Conservation (phyloP, 768 basidiomycete species). For the Gloeophyllum trabeum region DNA sequence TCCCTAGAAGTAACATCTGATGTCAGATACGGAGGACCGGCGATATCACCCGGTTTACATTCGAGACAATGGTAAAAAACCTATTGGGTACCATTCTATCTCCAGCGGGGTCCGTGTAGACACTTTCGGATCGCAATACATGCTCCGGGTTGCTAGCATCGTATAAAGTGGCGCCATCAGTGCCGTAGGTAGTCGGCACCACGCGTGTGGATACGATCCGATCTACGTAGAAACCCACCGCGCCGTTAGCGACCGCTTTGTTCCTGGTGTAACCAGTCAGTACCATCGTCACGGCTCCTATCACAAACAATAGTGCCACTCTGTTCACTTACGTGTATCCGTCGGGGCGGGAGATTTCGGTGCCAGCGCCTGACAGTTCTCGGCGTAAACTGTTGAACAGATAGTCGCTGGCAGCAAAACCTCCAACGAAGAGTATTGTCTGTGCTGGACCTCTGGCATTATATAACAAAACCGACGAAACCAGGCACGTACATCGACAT, state of each 20-base stretch:
- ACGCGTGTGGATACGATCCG: neutral
- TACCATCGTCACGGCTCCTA: too few relatives aligned
- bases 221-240: neutral
- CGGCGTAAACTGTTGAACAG: neutral
- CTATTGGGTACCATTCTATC: too few relatives aligned
- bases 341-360: neutral
- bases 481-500: neutral
- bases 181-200: neutral
- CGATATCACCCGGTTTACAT: too few relatives aligned
- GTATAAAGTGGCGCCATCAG: neutral
- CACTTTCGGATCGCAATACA: neutral
- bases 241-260: slow-evolving; percentile 1
- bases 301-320: too few relatives aligned
- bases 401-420: neutral
- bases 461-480: too few relatives aligned
- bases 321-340: neutral
- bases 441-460: neutral
- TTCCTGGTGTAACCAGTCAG: neutral
- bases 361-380: neutral
- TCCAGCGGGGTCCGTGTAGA: neutral
- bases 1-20: neutral
- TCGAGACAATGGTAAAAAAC: too few relatives aligned
- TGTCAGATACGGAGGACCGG: too few relatives aligned
- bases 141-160: neutral
- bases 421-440: neutral